Evolutionary conservation across 352 stramenopile genomes (phyloP).

Genomic region (Globisporangium acanthophoron): DNA sequence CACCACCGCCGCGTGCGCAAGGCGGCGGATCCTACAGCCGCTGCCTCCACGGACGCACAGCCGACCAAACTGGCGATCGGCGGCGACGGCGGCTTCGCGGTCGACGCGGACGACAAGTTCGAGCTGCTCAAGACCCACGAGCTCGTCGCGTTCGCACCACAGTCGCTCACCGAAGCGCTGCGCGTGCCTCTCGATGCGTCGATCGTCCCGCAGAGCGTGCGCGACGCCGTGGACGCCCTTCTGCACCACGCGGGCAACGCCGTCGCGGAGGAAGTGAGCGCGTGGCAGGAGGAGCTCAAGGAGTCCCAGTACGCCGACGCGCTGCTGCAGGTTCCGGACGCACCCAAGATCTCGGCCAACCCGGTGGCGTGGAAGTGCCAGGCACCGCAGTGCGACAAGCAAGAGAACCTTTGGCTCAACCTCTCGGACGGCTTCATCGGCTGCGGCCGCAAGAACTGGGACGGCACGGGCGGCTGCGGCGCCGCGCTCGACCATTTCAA

Average conservation of each 20-base stretch:
- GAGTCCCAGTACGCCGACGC: slow-evolving; percentile 73
- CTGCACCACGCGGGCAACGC: slow-evolving; percentile 71
- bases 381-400: slow-evolving; percentile 93
- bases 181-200: slow-evolving; percentile 27
- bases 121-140: slow-evolving; percentile 74
- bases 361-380: slow-evolving; percentile 77
- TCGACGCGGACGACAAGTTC: slow-evolving; percentile 84
- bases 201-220: slow-evolving; percentile 38
- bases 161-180: slow-evolving; percentile 30
- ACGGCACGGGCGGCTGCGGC: slow-evolving; percentile 94
- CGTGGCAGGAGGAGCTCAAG: slow-evolving; percentile 81
- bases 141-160: slow-evolving; percentile 65
- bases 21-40: background rate
- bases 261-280: slow-evolving; percentile 70
- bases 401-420: slow-evolving; percentile 99
- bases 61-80: slow-evolving; percentile 95
- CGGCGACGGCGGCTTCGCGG: slow-evolving; percentile 92
- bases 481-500: slow-evolving; percentile 95
- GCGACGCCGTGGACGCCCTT: slow-evolving; percentile 54
- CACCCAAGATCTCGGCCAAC: slow-evolving; percentile 67
- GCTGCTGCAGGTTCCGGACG: slow-evolving; percentile 52
- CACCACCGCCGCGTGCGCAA: slow-evolving; percentile 34
- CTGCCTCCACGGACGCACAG: background rate
- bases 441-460: slow-evolving; percentile 92
- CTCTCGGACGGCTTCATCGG: slow-evolving; percentile 90